Evolutionary conservation across 2,329 filamentous ascomycete species (phyloP), one percentile per base, ranked within the genome.

Genomic region (Apiospora koreana): DNA sequence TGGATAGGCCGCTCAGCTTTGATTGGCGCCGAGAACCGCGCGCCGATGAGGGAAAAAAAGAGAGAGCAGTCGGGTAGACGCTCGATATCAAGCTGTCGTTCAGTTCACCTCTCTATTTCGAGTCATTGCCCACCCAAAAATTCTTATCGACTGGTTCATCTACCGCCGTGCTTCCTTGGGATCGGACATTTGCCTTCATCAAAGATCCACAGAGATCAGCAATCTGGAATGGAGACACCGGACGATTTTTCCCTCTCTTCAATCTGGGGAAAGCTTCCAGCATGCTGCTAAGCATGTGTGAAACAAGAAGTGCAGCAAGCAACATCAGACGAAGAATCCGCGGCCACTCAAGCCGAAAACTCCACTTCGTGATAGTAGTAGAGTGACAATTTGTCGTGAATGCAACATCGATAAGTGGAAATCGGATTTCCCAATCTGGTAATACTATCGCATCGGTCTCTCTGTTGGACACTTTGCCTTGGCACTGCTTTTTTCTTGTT

Each of bases 321-420:
- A 62, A 62, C 31, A 62, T 62, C 28, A 38, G 54, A 62, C 54
- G 54, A 62, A 38, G 54, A 62, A 38, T n/a, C 50, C 50, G 18
- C 48, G 48, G 48, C 48, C 48, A 54, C 25, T 21, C 50, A 58
- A 31, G 48, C 50, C 50, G 50, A n/a, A 18, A 21, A n/a, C 54
- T 62, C 54, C 54, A 62, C 54, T 62, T 38, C 31, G 54, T 16
- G 50, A 58, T 35, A 25, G 54, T 16, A 28, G 35, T 35, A 25
- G 46, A 50, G 23, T n/a, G 21, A 58, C 28, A 58, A 16, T 43
- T 43, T 43, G 41, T 18, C 12, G 16, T n/a, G 16, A 25, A 9
- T 58, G 50, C 50, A 58, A 58, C 50, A 58, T 25, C 28, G 54
- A 62, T 38, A 62, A 62, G 54, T 62, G 54, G 54, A n/a, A 38